phyloP scores from a whole-genome alignment of 1,139 yeast genomes.

The Lodderomyces parapsilosis region DNA sequence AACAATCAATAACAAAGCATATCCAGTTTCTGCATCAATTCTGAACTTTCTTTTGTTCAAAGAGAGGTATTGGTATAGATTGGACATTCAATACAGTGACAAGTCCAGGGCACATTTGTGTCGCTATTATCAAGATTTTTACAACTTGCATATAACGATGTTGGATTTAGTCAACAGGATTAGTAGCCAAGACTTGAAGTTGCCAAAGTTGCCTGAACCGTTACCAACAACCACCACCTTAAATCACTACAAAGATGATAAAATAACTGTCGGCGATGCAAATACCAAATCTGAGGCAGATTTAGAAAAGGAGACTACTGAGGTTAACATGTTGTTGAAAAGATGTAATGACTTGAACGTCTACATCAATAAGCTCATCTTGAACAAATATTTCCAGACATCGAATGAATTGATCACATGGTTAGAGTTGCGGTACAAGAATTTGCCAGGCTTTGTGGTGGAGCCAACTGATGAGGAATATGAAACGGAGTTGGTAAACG shows the following conservation, averaged over 20 bases:
- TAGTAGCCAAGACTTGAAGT: conserved; percentile 15
- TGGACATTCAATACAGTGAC: conserved; percentile 36
- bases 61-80: conserved; percentile 43
- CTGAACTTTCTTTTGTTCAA: conserved; percentile 34
- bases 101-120: conserved; percentile 30
- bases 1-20: conserved; percentile 32
- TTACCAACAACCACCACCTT: conserved; percentile 22
- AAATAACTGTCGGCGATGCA: conserved; percentile 7
- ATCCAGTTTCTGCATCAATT: conserved; percentile 32
- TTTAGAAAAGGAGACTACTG: conserved; percentile 8
- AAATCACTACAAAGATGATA: not conserved
- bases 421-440: conserved; percentile 26
- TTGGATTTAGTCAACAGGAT: conserved; percentile 13
- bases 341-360: conserved; percentile 40
- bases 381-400: conserved; percentile 27
- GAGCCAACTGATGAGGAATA: conserved; percentile 7
- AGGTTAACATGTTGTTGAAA: conserved; percentile 18
- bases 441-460: conserved; percentile 22
- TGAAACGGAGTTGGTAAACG: conserved; percentile 12
- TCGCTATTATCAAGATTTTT: conserved; percentile 45
- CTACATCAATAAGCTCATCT: conserved; percentile 33
- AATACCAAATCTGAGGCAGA: conserved; percentile 5
- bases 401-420: conserved; percentile 30
- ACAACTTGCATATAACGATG: conserved; percentile 34
- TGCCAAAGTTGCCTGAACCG: conserved; percentile 47